Percentiles rank a stretch among this genome's conserved stretches.
Conservation (phyloP, 2,329 filamentous ascomycete genomes). For the Mollisiaceae sp. region DNA sequence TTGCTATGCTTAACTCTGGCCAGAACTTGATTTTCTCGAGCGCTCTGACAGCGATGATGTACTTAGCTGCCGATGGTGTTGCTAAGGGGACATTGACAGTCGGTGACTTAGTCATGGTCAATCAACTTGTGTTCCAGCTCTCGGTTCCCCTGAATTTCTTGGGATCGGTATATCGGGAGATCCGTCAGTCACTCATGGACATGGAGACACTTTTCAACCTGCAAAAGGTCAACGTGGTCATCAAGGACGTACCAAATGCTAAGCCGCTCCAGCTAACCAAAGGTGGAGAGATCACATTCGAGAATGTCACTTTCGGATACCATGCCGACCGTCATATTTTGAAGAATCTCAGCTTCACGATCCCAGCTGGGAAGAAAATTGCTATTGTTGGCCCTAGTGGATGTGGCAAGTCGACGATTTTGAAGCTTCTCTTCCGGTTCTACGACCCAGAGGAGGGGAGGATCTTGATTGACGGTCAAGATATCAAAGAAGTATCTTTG, state of each 20-base stretch:
- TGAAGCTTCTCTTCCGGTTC: conserved; percentile 89
- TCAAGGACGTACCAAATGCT: conserved; percentile 78
- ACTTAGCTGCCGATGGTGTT: conserved; percentile 89
- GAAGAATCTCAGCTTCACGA: conserved; percentile 81
- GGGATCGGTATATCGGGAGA: conserved; percentile 95
- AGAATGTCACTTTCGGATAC: conserved; percentile 95
- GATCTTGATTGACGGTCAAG: conserved; percentile 91
- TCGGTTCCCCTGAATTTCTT: conserved; percentile 97
- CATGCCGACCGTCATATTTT: conserved; percentile 85
- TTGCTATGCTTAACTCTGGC: conserved; percentile 90
- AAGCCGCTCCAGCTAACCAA: conserved; percentile 72
- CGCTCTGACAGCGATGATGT: conserved; percentile 97
- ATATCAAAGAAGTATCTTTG: conserved; percentile 81
- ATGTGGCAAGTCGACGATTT: conserved; percentile 93
- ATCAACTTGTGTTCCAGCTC: conserved; percentile 97
- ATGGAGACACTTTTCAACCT: conserved; percentile 99
- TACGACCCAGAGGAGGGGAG: conserved; percentile 87
- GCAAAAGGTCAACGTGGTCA: conserved; percentile 91
- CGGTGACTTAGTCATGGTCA: conserved; percentile 97
- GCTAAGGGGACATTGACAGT: conserved; percentile 82
- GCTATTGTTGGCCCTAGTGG: conserved; percentile 94
- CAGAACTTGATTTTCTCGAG: conserved; percentile 98
- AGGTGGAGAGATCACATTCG: conserved; percentile 90
- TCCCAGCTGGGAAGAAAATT: conserved; percentile 94
- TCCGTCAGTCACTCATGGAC: conserved; percentile 91